These are phyloP conservation scores for Boletus huronensis DNA, from an alignment of 768 basidiomycete species.

Conservation along the genomic window DNA sequence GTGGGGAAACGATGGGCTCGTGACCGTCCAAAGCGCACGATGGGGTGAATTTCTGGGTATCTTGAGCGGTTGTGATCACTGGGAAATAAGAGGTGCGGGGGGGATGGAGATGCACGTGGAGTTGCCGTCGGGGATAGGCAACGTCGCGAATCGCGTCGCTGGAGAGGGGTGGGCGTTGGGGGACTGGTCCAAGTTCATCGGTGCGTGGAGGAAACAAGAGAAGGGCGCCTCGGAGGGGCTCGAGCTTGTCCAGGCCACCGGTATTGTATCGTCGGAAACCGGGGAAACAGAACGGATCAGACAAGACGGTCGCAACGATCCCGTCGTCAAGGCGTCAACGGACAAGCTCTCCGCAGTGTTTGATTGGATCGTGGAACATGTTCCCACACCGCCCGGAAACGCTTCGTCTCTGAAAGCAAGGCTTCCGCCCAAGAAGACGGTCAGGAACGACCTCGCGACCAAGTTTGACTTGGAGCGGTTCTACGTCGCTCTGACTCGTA, in stretches of 20 bases:
- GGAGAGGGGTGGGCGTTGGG: conserved; percentile 44
- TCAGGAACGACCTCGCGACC: conserved; percentile 50
- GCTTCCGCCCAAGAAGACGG: conserved; percentile 19
- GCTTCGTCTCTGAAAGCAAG: conserved; percentile 22
- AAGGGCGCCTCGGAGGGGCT: conserved; percentile 37
- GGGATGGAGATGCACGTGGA: conserved; percentile 69
- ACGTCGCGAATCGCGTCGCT: conserved; percentile 28
- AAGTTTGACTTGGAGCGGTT: conserved; percentile 84
- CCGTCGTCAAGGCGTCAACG: conserved; percentile 60
- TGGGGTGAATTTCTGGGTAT: conserved; percentile 97
- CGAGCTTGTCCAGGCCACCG: conserved; percentile 25
- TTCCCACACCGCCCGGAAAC: conserved; percentile 40
- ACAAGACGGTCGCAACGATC: conserved; percentile 43
- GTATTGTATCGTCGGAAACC: conserved; percentile 6
- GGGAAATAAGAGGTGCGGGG: conserved; percentile 90
- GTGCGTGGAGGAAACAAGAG: conserved; percentile 58
- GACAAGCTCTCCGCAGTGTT: conserved; percentile 72
- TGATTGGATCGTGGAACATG: conserved; percentile 76
- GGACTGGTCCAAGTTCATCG: conserved; percentile 62
- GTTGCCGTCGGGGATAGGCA: conserved; percentile 49
- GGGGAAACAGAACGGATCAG: conserved; percentile 16
- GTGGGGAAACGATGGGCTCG: conserved; percentile 91
- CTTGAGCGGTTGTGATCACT: conserved; percentile 90
- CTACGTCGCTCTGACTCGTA: conserved; percentile 84
- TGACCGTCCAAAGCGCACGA: conserved; percentile 85